These are phyloP conservation scores for Durio zibethinus DNA, from an alignment of 345 rosid genomes.

Conservation along the genomic window DNA sequence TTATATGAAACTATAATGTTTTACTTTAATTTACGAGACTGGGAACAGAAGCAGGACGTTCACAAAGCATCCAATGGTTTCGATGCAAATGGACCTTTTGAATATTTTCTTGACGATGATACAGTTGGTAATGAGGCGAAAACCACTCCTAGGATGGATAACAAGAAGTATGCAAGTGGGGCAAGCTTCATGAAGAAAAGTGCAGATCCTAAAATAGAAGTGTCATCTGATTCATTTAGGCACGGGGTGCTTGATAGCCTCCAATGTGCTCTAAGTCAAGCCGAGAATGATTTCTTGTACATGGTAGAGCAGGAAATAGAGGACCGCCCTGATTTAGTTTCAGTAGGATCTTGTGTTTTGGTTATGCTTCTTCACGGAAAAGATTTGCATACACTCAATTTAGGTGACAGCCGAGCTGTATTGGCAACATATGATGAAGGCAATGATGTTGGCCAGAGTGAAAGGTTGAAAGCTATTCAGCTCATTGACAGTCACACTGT, in stretches of 20 bases:
- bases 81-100: slow-evolving; percentile 22
- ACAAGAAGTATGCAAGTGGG: slow-evolving; percentile 8
- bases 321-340: slow-evolving; percentile 92
- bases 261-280: slow-evolving; percentile 67
- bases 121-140: slow-evolving; percentile 5
- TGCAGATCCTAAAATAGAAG: slow-evolving; percentile 20
- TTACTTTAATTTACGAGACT: slow-evolving; percentile 48
- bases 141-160: slow-evolving; percentile 7
- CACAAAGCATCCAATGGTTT: slow-evolving; percentile 20
- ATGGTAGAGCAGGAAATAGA: slow-evolving; percentile 99
- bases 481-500: slow-evolving; percentile 83
- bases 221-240: slow-evolving; percentile 46
- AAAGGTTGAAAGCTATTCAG: slow-evolving; percentile 69
- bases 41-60: slow-evolving; percentile 47
- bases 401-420: slow-evolving; percentile 95
- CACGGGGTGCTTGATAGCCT: slow-evolving; percentile 72
- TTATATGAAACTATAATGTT: slow-evolving; percentile 67
- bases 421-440: slow-evolving; percentile 57
- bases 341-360: slow-evolving; percentile 89
- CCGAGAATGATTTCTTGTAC: slow-evolving; percentile 75
- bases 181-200: slow-evolving; percentile 9
- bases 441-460: slow-evolving; percentile 21
- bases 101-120: slow-evolving; percentile 25
- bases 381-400: slow-evolving; percentile 66
- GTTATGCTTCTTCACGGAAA: slow-evolving; percentile 76